phyloP scores from a whole-genome alignment of 2,329 filamentous ascomycete species.

The Exophiala dermatitidis region DNA sequence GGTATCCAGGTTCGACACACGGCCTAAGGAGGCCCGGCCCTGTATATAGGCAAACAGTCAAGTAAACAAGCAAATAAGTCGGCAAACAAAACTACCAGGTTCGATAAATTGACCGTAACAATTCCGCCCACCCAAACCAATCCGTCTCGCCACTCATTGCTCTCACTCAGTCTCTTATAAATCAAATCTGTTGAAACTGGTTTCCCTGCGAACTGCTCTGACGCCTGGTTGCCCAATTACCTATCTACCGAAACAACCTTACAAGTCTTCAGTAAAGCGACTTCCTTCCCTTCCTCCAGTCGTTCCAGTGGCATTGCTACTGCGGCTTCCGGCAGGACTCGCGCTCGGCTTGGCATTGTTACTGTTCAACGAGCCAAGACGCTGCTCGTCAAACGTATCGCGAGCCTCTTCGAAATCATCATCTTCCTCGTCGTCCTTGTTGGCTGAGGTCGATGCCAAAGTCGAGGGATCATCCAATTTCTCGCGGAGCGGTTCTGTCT shows the following conservation, averaged over 20 bases:
- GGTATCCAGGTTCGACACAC: no score
- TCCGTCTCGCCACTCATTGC: no score
- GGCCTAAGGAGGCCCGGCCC: no score
- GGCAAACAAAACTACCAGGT: no score
- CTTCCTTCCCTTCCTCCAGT: conserved; percentile 15
- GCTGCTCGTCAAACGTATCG: conserved; percentile 25
- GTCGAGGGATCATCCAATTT: conserved; percentile 18
- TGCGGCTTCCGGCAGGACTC: conserved; percentile 6
- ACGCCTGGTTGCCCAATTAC: no score
- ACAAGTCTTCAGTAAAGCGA: conserved; percentile 25
- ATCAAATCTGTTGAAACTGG: no score
- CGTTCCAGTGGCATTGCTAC: conserved; percentile 6
- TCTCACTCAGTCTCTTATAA: no score
- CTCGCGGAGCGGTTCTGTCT: conserved; percentile 12
- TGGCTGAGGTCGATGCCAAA: conserved; percentile 10
- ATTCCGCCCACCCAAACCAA: no score
- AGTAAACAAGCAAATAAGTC: no score
- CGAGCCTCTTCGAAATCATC: conserved; percentile 27
- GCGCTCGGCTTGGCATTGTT: not conserved
- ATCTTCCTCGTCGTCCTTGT: conserved; percentile 8
- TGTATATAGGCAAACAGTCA: no score
- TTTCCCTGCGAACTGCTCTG: no score
- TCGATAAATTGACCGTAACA: no score
- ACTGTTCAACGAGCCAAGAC: conserved; percentile 9
- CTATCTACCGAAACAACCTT: not conserved